Evolutionary conservation across 495 filamentous ascomycete species (phyloP).

Genomic region (Penicillium canariense): DNA sequence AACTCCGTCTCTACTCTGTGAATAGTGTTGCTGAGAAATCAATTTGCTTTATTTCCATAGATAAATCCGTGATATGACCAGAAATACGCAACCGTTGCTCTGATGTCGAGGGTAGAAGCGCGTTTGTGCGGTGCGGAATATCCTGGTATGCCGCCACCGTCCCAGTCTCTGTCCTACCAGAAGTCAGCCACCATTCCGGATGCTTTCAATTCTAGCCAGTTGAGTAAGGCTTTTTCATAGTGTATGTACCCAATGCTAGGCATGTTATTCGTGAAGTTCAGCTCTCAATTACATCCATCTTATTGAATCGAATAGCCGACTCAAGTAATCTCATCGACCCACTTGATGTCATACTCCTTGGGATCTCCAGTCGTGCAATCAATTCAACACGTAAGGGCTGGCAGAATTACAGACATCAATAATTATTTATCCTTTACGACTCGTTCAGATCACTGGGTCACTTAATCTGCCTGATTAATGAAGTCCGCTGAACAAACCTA

Average conservation of each 20-base stretch:
- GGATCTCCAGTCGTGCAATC: not conserved
- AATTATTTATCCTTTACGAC: too few relatives aligned
- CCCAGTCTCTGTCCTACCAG: not conserved
- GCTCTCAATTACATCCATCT: not conserved
- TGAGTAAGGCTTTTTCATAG: not conserved
- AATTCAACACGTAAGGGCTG: too few relatives aligned
- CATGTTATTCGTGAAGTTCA: not conserved
- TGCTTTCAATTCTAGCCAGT: not conserved
- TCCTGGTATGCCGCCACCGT: not conserved
- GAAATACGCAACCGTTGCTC: too few relatives aligned
- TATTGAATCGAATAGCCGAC: not conserved
- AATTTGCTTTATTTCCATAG: too few relatives aligned
- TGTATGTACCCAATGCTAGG: not conserved
- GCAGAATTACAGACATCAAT: too few relatives aligned
- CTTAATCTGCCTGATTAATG: not conserved
- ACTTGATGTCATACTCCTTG: conserved; percentile 23
- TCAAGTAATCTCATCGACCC: conserved; percentile 14
- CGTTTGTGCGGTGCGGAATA: not conserved
- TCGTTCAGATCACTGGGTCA: not conserved
- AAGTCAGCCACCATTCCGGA: not conserved
- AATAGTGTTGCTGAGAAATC: too few relatives aligned
- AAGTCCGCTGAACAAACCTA: not conserved
- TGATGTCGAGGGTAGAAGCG: not conserved
- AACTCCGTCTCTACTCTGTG: too few relatives aligned
- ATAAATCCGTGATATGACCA: too few relatives aligned